phyloP scores from a whole-genome alignment of 768 basidiomycete genomes.

The Omphalotus guepiniiformis region DNA sequence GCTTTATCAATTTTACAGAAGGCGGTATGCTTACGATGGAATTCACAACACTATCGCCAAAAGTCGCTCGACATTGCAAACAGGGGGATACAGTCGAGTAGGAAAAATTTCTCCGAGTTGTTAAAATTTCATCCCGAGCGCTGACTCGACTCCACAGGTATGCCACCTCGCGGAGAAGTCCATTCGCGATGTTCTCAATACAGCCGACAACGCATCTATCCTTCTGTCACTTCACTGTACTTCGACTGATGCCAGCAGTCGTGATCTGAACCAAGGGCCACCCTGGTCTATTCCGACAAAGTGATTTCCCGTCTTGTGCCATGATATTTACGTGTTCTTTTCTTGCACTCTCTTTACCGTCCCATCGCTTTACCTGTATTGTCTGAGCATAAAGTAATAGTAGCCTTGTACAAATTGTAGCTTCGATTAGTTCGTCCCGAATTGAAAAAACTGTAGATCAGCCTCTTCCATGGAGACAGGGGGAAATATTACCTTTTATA shows the following conservation, averaged over 20 bases:
- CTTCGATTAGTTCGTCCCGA: too few species aligned
- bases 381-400: slow-evolving; percentile 1
- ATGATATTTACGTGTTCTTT: slow-evolving; percentile 6
- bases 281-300: slow-evolving; percentile 41
- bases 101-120: slow-evolving; percentile 13
- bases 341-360: slow-evolving; percentile 8
- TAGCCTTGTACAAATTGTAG: background rate
- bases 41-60: slow-evolving; percentile 78
- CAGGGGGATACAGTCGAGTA: slow-evolving; percentile 48
- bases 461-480: too few species aligned
- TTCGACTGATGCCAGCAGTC: slow-evolving; percentile 23
- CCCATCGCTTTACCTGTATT: slow-evolving; percentile 13
- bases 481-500: too few species aligned
- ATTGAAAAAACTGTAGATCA: too few species aligned
- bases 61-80: slow-evolving; percentile 58
- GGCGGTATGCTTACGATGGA: slow-evolving; percentile 72
- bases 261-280: slow-evolving; percentile 30
- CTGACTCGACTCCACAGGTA: slow-evolving; percentile 35
- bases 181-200: slow-evolving; percentile 63
- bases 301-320: slow-evolving; percentile 21
- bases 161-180: slow-evolving; percentile 71
- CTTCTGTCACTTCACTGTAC: slow-evolving; percentile 61
- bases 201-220: slow-evolving; percentile 58
- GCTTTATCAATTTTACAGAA: slow-evolving; percentile 34
- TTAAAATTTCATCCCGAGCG: background rate